Percentiles rank a stretch among this genome's conserved stretches.
Conservation (phyloP, 2,329 filamentous ascomycete genomes). For the Phyllosticta paracitricarpa region DNA sequence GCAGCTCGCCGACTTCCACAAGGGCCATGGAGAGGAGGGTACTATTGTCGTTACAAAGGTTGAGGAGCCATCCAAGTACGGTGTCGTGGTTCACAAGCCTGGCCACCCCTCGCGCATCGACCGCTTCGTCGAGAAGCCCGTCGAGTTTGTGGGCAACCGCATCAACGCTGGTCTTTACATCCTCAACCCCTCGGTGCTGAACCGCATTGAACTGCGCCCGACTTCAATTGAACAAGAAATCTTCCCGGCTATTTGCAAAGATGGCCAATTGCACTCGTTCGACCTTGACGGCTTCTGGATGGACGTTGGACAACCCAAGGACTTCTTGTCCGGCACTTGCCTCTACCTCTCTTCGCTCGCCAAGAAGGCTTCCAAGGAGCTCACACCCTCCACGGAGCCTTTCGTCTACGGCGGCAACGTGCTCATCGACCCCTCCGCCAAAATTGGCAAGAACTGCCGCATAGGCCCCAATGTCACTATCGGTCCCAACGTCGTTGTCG, state of each 20-base stretch:
- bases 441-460: constrained; percentile 96
- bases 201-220: constrained; percentile 88
- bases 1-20: constrained; percentile 85
- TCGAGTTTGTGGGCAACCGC: constrained; percentile 96
- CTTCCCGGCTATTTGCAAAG: constrained; percentile 85
- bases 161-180: constrained; percentile 99
- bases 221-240: constrained; percentile 98
- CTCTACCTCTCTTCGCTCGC: constrained; percentile 88
- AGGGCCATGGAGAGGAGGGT: constrained; percentile 83
- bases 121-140: constrained; percentile 98
- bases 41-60: constrained; percentile 99
- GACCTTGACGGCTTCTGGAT: constrained; percentile 98
- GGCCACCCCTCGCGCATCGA: constrained; percentile 86
- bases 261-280: constrained; percentile 88
- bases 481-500: constrained; percentile 82
- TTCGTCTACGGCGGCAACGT: constrained; percentile 93
- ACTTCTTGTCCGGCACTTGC: constrained; percentile 93
- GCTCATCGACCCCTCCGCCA: constrained; percentile 83
- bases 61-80: constrained; percentile 97
- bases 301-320: constrained; percentile 97
- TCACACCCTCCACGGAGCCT: constrained; percentile 61
- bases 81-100: constrained; percentile 95
- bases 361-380: constrained; percentile 79
- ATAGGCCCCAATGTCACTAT: constrained; percentile 97
- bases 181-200: constrained; percentile 81